Evolutionary conservation across 305 asterid genomes (phyloP), one percentile per base, ranked within the genome.

Genomic region (Fraxinus xanthoxyloides): DNA sequence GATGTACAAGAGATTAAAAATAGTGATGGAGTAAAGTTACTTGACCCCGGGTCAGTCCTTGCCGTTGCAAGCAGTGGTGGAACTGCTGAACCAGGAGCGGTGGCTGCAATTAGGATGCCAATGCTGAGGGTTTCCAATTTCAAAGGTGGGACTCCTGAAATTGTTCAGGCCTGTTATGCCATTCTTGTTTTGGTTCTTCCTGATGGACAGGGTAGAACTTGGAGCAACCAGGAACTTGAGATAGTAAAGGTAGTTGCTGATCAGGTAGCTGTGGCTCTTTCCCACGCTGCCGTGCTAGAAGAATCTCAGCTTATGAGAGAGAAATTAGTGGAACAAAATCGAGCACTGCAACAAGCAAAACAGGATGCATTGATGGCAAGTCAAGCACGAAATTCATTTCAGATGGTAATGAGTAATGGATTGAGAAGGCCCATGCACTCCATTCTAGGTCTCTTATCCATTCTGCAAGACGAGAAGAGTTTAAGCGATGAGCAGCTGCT

Each of bases 401-500:
- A 96, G 88, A 87, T 67, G 89, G 98, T 93, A 10, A 96, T 96
- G 97, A 94, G 98, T 85, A 91, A 92, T 36, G 98, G 99, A 56
- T 78, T 96, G 77, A 89, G 98, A 85, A 92, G 92, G 69, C 99
- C 99, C 17, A 96, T 94, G 99, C 99, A 96, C 88, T 94, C 99
- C n/a, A 89, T 94, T 75, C 87, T 87, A 9, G 98, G 99, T 31
- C 87, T 96, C 19, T 91, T 94, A 36, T 93, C 99, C 1, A 75
- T 96, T 80, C 30, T 96, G 88, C 97, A 96, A 84, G 97, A 90
- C 35, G 98, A 91, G 17, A 88, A 88, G 77, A 86, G 82, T 36
- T 73, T 91, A 79, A 88, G 85, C 75, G 67, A 75, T 15, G 95
- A 94, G 84, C 98, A 96, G 77, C 84, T 38, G 48, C 97, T 94